Base-by-base conservation (phyloP, 768 basidiomycete genomes). In the Suillus spraguei region DNA sequence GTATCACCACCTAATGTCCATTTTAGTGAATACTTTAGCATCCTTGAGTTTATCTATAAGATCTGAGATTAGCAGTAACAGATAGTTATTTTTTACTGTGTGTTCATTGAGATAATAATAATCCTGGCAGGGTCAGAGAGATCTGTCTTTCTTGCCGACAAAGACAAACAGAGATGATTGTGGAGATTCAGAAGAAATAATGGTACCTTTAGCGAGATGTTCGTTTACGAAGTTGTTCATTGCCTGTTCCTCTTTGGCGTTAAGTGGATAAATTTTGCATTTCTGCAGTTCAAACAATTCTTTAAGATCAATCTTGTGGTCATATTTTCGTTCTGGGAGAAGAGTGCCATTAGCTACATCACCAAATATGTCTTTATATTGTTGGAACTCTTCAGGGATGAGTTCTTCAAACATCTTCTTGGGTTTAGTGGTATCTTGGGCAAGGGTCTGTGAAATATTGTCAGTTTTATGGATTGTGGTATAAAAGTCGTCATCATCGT, bases 11-110 rank as follows among this genome's bases (percentile, higher is more conserved):
- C 42, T 3, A 4, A 44, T 44, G 3, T 44, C 42, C 42, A 44
- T 44, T 41, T 71, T 74, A 54, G 71, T 72, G 65, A 72, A 73
- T 36, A 42, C 22, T 36, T 64, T 59, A 4, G 68, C 63, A 16
- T 42, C 39, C 14, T 46, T 36, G 0, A 70, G 60, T 6, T 64
- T 59, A 22, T 70, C 59, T 35, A 69, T 52, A 38, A 68, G 55
- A 11, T 70, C 53, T 3, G 42, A 4, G 17, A 44, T 44, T 8
- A 44, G 42, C 3, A 8, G 42, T 8, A 44, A 20, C 0, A 11
- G 59, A n/a, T 42, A 70, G 10, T n/a, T 46, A 11, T 46, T 24
- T 28, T 14, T 69, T 20, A 69, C 62, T 28, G 44, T 54, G 22
- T 66, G 61, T 60, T 70, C 49, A 5, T 46, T 46, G 0, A 46